A percentile compares a stretch with the other conserved stretches of the same genome.
Evolutionary conservation across 495 filamentous ascomycete genomes (phyloP).

Genomic region (Podospora pseudocomata): DNA sequence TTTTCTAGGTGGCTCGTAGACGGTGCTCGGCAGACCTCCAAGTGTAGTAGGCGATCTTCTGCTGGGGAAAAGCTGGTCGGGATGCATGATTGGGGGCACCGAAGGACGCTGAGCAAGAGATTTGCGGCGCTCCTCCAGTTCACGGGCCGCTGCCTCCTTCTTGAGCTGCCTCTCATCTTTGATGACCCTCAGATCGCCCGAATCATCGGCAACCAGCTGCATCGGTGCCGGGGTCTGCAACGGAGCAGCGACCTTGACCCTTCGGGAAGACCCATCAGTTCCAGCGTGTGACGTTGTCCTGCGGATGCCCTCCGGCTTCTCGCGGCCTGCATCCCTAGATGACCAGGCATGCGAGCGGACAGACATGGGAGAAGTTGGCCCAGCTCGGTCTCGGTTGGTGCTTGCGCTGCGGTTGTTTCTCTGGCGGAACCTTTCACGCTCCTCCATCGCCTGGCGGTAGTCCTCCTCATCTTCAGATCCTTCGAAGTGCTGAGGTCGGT

Average conservation of each 20-base stretch:
- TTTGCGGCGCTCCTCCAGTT: conserved; percentile 80
- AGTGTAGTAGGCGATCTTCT: conserved; percentile 20
- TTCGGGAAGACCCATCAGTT: conserved; percentile 12
- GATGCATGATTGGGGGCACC: conserved; percentile 74
- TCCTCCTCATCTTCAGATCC: conserved; percentile 57
- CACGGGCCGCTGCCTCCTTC: conserved; percentile 76
- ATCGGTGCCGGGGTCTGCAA: conserved; percentile 32
- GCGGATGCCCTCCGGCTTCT: conserved; percentile 50
- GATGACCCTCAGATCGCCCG: conserved; percentile 42
- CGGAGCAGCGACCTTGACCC: conserved; percentile 19
- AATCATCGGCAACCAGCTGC: conserved; percentile 30
- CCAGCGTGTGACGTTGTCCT: conserved; percentile 30
- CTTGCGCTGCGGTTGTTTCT: conserved; percentile 59
- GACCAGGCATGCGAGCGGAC: conserved; percentile 19
- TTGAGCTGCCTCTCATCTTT: conserved; percentile 55
- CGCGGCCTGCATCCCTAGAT: conserved; percentile 38
- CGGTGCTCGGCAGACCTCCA: conserved; percentile 29
- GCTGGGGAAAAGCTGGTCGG: conserved; percentile 55
- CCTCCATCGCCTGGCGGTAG: conserved; percentile 56
- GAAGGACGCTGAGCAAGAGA: conserved; percentile 77
- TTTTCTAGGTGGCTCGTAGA: conserved; percentile 35
- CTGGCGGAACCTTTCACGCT: conserved; percentile 58
- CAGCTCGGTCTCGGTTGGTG: conserved; percentile 24
- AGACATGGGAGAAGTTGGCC: conserved; percentile 25
- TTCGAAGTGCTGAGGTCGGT: conserved; percentile 33